These are phyloP conservation scores for Erysimum cheiri DNA, from an alignment of 441 rosid species.

Conservation along the genomic window DNA sequence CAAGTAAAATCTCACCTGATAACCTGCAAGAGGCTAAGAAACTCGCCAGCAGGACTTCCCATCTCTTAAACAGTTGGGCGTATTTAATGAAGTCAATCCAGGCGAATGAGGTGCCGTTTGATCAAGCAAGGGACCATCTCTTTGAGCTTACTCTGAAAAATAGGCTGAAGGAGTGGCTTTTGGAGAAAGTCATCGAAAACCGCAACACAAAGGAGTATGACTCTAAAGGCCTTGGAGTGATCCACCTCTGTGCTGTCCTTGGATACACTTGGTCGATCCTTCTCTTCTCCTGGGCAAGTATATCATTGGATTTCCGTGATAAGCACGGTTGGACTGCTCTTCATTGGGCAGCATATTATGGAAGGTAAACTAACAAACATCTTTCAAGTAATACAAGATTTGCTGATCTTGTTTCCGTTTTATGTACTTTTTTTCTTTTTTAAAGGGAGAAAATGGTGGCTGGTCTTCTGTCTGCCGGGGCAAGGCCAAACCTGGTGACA, in stretches of 20 bases:
- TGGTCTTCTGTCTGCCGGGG: constrained; percentile 88
- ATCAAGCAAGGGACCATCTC: constrained; percentile 72
- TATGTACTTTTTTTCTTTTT: constrained; percentile 23
- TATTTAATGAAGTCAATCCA: constrained; percentile 69
- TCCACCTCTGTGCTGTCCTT: constrained; percentile 91
- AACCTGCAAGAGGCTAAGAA: constrained; percentile 74
- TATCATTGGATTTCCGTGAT: constrained; percentile 90
- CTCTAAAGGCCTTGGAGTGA: constrained; percentile 83
- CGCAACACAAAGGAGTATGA: constrained; percentile 74
- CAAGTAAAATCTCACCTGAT: constrained; percentile 61
- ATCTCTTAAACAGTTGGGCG: constrained; percentile 64
- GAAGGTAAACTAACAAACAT: constrained; percentile 54
- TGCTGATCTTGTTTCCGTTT: constrained; percentile 1
- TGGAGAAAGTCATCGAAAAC: constrained; percentile 80
- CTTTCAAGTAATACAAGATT: neutral
- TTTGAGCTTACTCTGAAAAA: constrained; percentile 81
- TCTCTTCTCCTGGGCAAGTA: constrained; percentile 74
- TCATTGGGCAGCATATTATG: constrained; percentile 95
- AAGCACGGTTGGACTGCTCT: constrained; percentile 98
- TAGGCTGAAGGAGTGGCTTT: constrained; percentile 84
- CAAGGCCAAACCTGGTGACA: constrained; percentile 90
- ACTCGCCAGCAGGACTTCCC: constrained; percentile 60
- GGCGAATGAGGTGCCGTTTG: constrained; percentile 53
- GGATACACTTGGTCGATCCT: constrained; percentile 91
- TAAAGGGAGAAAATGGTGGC: constrained; percentile 98